Evolutionary conservation across 1,139 yeast genomes (phyloP).

Genomic region (Kurtzmaniella quercitrusa): DNA sequence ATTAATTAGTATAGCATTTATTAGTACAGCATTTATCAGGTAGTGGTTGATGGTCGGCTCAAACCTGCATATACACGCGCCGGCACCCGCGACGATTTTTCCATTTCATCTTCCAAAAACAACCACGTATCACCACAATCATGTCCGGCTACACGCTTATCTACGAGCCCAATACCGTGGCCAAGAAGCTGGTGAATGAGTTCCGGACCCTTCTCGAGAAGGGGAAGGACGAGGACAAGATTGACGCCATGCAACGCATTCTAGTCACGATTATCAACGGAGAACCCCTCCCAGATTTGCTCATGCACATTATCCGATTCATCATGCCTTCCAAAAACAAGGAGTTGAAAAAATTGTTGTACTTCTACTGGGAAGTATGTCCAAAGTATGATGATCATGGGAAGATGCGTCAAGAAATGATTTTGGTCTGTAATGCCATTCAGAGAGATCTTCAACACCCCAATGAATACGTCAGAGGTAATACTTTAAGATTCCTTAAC

Average conservation of each 20-base stretch:
- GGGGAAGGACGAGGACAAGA: slow-evolving; percentile 83
- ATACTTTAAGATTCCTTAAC: slow-evolving; percentile 85
- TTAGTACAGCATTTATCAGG: no score
- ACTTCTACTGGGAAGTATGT: slow-evolving; percentile 97
- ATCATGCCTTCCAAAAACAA: slow-evolving; percentile 95
- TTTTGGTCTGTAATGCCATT: slow-evolving; percentile 94
- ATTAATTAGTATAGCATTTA: no score
- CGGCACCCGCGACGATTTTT: neutral
- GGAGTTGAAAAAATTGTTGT: slow-evolving; percentile 84
- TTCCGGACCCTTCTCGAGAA: slow-evolving; percentile 79
- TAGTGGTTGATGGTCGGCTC: no score
- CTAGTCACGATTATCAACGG: slow-evolving; percentile 87
- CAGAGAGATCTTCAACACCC: slow-evolving; percentile 98
- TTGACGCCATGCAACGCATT: slow-evolving; percentile 86
- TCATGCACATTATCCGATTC: slow-evolving; percentile 95
- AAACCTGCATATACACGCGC: neutral
- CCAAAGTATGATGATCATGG: slow-evolving; percentile 88
- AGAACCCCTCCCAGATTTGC: slow-evolving; percentile 87
- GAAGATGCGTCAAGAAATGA: slow-evolving; percentile 96
- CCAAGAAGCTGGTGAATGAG: slow-evolving; percentile 70
- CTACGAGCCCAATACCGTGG: slow-evolving; percentile 69
- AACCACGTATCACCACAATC: slow-evolving; percentile 4
- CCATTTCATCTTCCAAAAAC: neutral
- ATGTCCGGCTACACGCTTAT: slow-evolving; percentile 63
- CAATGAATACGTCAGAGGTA: slow-evolving; percentile 94